A percentile compares a stretch with the other conserved stretches of the same genome.
phyloP scores from a whole-genome alignment of 805 yeast genomes.

The Yamadazyma insecticola region DNA sequence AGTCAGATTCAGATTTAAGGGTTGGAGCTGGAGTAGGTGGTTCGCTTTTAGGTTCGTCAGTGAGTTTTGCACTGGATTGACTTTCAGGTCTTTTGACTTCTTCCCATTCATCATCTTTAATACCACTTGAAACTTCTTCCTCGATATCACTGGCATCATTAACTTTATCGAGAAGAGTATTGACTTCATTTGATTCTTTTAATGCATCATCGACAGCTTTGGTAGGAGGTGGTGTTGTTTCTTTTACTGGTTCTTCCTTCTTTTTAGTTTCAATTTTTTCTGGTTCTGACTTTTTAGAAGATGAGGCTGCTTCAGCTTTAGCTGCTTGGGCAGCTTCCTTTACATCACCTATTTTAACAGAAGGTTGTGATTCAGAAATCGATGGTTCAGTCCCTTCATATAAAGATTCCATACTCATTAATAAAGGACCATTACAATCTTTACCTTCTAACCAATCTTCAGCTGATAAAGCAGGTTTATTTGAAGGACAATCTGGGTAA shows the following conservation, averaged over 20 bases:
- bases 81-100: slow-evolving; percentile 28
- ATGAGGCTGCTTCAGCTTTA: slow-evolving; percentile 15
- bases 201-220: slow-evolving; percentile 34
- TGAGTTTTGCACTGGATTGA: slow-evolving; percentile 5
- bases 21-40: slow-evolving; percentile 10
- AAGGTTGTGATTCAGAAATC: slow-evolving; percentile 37
- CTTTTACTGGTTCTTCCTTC: slow-evolving; percentile 5
- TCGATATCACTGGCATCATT: slow-evolving; percentile 37
- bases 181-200: slow-evolving; percentile 32
- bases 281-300: slow-evolving; percentile 7
- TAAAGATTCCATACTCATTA: slow-evolving; percentile 69
- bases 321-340: slow-evolving; percentile 18
- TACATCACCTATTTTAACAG: slow-evolving; percentile 21
- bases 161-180: slow-evolving; percentile 32
- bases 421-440: slow-evolving; percentile 74
- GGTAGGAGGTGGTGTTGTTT: slow-evolving; percentile 11
- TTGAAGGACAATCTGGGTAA: slow-evolving; percentile 86
- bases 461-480: slow-evolving; percentile 71
- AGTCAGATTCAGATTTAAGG: slow-evolving; percentile 7
- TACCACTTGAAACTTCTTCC: slow-evolving; percentile 20
- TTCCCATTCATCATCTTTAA: slow-evolving; percentile 38
- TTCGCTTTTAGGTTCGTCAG: slow-evolving; percentile 7
- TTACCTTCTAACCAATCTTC: slow-evolving; percentile 79
- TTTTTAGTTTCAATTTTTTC: slow-evolving; percentile 10
- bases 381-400: slow-evolving; percentile 70